Evolutionary conservation across 176 grass and related monocot species (phyloP).

Genomic region (Typha latifolia): DNA sequence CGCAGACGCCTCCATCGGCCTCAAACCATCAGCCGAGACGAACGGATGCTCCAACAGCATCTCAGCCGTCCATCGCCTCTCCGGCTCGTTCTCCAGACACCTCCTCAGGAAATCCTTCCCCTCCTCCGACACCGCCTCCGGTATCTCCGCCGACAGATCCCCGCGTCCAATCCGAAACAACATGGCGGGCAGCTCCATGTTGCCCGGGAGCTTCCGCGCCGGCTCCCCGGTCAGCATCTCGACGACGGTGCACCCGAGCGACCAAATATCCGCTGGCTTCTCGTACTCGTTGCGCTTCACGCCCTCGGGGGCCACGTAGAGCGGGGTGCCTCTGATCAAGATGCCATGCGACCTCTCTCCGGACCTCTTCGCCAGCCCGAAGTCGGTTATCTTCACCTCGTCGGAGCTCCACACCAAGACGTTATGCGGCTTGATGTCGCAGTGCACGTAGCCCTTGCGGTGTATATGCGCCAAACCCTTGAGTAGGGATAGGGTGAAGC

Average conservation of each 20-base stretch:
- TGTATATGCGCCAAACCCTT: background rate
- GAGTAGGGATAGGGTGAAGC: background rate
- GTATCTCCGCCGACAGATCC: too few relatives aligned
- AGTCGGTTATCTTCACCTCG: conserved; percentile 6
- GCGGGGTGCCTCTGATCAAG: too few relatives aligned
- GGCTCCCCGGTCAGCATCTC: background rate
- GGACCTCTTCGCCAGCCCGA: too few relatives aligned
- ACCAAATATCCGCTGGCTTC: background rate
- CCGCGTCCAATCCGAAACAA: too few relatives aligned
- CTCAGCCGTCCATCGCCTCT: too few relatives aligned
- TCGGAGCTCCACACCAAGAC: background rate
- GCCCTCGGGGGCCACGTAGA: background rate
- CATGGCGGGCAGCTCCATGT: too few relatives aligned
- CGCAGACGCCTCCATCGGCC: too few relatives aligned
- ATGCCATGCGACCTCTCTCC: too few relatives aligned
- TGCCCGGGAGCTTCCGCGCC: background rate
- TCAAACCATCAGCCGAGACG: too few relatives aligned
- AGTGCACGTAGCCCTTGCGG: background rate
- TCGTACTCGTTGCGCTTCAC: background rate
- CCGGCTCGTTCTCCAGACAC: too few relatives aligned
- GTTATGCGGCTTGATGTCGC: conserved; percentile 1
- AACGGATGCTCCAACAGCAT: too few relatives aligned
- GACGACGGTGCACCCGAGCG: background rate
- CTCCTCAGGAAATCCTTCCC: too few relatives aligned
- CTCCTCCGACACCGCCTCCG: background rate